Evolutionary conservation across 108 stramenopile species (phyloP).

Genomic region (Cyclotella choctawhatcheeana): DNA sequence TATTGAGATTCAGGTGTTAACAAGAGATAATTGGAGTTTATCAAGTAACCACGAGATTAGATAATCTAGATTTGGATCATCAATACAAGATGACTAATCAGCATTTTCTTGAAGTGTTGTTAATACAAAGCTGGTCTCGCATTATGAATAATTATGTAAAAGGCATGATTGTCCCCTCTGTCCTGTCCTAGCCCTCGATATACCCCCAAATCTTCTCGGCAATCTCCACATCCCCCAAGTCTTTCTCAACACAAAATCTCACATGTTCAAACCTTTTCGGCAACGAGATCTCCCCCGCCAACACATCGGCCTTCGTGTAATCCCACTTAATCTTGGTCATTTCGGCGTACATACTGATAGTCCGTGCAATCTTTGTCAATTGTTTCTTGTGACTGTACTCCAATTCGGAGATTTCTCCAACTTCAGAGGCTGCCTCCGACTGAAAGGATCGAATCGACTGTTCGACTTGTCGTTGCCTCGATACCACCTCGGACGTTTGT

Average conservation of each 20-base stretch:
- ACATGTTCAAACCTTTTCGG: slow-evolving; percentile 14
- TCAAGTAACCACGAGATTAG: no score
- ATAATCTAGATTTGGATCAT: no score
- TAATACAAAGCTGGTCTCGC: not conserved
- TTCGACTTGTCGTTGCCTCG: slow-evolving; percentile 1
- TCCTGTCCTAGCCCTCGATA: slow-evolving; percentile 33
- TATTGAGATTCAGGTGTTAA: no score
- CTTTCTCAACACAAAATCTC: slow-evolving; percentile 31
- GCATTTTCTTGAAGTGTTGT: no score
- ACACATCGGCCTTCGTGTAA: slow-evolving; percentile 14
- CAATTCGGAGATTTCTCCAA: slow-evolving; percentile 12
- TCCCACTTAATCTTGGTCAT: slow-evolving; percentile 47
- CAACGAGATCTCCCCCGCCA: slow-evolving; percentile 42
- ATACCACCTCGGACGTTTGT: not conserved
- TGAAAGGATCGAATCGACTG: slow-evolving; percentile 17
- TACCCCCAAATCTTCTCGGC: slow-evolving; percentile 33
- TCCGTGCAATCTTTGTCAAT: slow-evolving; percentile 9
- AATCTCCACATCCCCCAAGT: slow-evolving; percentile 20
- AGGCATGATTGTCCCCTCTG: not conserved
- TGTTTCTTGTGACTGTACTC: slow-evolving; percentile 7
- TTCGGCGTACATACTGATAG: slow-evolving; percentile 18
- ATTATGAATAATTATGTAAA: not conserved
- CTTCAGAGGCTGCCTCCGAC: slow-evolving; percentile 9
- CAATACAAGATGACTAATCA: no score
- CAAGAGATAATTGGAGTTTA: no score